Conservation (phyloP, 352 stramenopile species). For the Poterioochromonas sp. region DNA sequence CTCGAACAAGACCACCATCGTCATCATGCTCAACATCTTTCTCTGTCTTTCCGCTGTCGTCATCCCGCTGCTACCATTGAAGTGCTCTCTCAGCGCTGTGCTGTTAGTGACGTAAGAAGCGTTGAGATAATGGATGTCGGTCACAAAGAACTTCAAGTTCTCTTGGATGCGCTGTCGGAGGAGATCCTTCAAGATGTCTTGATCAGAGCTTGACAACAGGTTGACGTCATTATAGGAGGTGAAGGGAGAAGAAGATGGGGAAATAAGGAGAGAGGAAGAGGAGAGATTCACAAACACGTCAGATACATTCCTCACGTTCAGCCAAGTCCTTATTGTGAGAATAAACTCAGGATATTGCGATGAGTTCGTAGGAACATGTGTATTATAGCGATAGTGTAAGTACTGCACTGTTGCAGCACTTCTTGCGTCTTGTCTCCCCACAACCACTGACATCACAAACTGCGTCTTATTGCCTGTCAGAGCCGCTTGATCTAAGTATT, state of each 20-base stretch:
- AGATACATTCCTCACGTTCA: neutral
- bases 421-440: too few species aligned
- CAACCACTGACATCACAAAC: too few species aligned
- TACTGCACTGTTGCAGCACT: too few species aligned
- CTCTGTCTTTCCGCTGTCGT: neutral
- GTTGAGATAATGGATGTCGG: neutral
- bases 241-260: neutral
- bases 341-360: slow-evolving; percentile 4
- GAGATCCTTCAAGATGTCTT: neutral
- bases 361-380: neutral
- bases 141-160: neutral
- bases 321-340: neutral
- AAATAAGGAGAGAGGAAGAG: neutral
- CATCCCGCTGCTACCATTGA: neutral
- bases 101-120: neutral
- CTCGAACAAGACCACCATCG: neutral
- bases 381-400: too few species aligned
- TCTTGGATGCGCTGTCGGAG: neutral
- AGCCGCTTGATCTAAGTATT: too few species aligned
- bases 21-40: neutral
- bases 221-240: neutral
- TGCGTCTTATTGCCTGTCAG: too few species aligned
- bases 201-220: neutral
- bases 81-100: neutral
- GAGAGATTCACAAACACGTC: neutral